A percentile compares a stretch with the other conserved stretches of the same genome.
Evolutionary conservation across 192 early-diverging fungal species (phyloP).

Genomic region (Diversispora eburnea): DNA sequence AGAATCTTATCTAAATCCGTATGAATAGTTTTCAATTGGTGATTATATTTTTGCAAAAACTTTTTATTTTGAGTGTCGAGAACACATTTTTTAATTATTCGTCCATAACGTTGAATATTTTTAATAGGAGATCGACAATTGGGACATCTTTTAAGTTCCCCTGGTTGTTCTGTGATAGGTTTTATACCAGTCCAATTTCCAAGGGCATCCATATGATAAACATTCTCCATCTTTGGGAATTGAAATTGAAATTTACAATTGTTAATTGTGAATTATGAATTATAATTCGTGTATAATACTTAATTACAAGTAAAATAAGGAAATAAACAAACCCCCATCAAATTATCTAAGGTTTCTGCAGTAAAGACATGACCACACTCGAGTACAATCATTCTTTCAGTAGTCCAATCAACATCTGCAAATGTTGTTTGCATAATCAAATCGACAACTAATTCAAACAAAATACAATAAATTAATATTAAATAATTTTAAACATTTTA

Average conservation of each 20-base stretch:
- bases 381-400: slow-evolving; percentile 47
- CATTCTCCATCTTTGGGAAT: background rate
- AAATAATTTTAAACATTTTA: background rate
- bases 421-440: slow-evolving; percentile 26
- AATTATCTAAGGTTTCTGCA: slow-evolving; percentile 48
- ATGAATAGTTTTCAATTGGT: background rate
- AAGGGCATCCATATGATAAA: background rate
- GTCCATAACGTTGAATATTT: slow-evolving; percentile 19
- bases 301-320: too few species aligned
- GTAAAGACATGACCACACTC: slow-evolving; percentile 53
- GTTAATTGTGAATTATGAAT: too few species aligned
- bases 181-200: background rate
- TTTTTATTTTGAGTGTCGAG: slow-evolving; percentile 26
- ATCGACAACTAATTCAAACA: slow-evolving; percentile 29
- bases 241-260: too few species aligned
- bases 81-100: slow-evolving; percentile 13
- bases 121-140: background rate
- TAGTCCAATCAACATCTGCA: slow-evolving; percentile 37
- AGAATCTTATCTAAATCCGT: background rate
- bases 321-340: slow-evolving; percentile 28
- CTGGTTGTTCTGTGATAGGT: background rate
- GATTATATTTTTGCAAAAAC: slow-evolving; percentile 14
- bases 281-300: too few species aligned
- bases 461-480: background rate
- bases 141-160: background rate